These are phyloP conservation scores for Chlamydomonas sp. DNA, from an alignment of 139 green algal species.

Conservation along the genomic window DNA sequence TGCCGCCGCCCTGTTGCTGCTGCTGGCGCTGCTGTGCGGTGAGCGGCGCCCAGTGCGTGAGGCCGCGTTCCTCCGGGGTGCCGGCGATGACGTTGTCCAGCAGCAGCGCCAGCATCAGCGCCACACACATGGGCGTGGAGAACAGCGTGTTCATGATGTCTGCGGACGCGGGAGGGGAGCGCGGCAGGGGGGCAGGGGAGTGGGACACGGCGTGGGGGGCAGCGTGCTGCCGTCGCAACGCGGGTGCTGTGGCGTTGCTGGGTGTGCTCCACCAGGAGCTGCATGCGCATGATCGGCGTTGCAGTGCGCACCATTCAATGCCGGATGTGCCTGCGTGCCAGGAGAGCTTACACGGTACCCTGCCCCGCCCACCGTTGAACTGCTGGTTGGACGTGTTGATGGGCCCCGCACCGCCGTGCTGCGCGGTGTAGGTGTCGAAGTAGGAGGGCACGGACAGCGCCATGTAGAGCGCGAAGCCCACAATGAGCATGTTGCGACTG, in stretches of 20 bases:
- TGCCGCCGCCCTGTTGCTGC: background rate
- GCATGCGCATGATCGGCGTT: no score
- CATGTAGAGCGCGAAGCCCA: slow-evolving; percentile 69
- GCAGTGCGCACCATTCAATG: no score
- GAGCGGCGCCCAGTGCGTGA: slow-evolving; percentile 16
- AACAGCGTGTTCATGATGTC: slow-evolving; percentile 72
- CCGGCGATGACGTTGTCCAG: slow-evolving; percentile 71
- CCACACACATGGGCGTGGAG: slow-evolving; percentile 63
- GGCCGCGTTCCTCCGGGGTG: background rate
- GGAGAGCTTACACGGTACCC: no score
- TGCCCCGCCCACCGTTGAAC: slow-evolving; percentile 51
- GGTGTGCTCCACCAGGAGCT: background rate
- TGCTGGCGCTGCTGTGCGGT: background rate
- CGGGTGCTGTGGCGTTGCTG: background rate
- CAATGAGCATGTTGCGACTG: slow-evolving; percentile 75
- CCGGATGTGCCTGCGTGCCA: no score
- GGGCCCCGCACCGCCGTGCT: slow-evolving; percentile 46
- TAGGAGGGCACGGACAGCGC: slow-evolving; percentile 65
- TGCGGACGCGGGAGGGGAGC: slow-evolving; percentile 4
- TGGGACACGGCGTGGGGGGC: background rate
- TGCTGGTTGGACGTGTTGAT: slow-evolving; percentile 54
- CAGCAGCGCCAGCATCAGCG: slow-evolving; percentile 68
- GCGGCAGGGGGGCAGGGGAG: background rate
- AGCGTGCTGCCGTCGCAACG: background rate
- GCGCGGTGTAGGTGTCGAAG: slow-evolving; percentile 57